phyloP scores from a whole-genome alignment of 176 grass and related monocot genomes.

The Melocanna baccifera region DNA sequence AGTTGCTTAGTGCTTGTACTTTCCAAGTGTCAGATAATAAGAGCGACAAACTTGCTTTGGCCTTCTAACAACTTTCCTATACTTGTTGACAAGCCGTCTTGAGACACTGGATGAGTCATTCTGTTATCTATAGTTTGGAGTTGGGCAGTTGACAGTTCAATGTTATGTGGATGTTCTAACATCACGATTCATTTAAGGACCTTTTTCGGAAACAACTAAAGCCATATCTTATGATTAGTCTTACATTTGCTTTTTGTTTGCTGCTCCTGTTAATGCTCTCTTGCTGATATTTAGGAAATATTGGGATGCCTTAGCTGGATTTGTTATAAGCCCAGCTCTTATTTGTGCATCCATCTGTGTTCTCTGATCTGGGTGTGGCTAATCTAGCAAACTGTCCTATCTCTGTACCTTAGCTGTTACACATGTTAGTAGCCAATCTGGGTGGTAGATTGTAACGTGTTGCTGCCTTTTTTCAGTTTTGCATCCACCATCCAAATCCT shows the following conservation, averaged over 20 bases:
- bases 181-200: background rate
- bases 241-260: background rate
- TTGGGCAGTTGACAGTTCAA: background rate
- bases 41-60: background rate
- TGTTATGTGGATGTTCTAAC: background rate
- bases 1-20: background rate
- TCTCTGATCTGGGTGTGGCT: background rate
- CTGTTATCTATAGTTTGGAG: background rate
- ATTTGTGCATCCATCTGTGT: background rate
- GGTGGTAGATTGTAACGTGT: background rate
- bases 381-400: background rate
- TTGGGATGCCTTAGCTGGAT: background rate
- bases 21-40: background rate
- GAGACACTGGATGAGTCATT: background rate
- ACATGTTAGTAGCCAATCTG: background rate
- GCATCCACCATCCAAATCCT: background rate
- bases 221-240: background rate
- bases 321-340: background rate
- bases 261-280: background rate
- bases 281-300: background rate
- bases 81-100: background rate
- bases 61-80: background rate
- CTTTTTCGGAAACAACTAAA: slow-evolving; percentile 1
- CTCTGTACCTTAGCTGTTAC: background rate
- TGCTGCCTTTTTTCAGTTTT: background rate